Percentiles rank a stretch among this genome's conserved stretches.
These are phyloP conservation scores for Penicillium coprophilum DNA, from an alignment of 495 filamentous ascomycete genomes.

Conservation along the genomic window DNA sequence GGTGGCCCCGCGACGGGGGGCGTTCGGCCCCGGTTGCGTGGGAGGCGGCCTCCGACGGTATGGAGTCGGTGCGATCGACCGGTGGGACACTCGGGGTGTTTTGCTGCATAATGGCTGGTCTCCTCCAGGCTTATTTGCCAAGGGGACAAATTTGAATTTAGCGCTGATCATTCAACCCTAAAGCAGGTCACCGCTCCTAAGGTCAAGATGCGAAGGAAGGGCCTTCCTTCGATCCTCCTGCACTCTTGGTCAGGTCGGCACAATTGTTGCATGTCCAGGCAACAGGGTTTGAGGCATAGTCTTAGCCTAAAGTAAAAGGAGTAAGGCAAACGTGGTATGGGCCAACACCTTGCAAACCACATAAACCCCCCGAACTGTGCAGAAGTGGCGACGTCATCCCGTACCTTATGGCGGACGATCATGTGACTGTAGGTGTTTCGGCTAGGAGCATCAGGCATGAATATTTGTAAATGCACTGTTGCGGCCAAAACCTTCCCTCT, in stretches of 20 bases:
- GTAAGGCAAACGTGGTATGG: not conserved
- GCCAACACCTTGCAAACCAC: not conserved
- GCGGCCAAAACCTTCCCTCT: too few species aligned
- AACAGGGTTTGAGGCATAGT: slow-evolving; percentile 14
- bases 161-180: slow-evolving; percentile 5
- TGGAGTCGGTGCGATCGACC: slow-evolving; percentile 23
- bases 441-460: not conserved
- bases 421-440: not conserved
- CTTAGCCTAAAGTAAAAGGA: not conserved
- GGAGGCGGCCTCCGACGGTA: slow-evolving; percentile 26
- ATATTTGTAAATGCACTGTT: not conserved
- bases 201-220: slow-evolving; percentile 26
- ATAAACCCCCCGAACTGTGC: slow-evolving; percentile 7
- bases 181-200: slow-evolving; percentile 12
- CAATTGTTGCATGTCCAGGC: slow-evolving; percentile 29
- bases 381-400: slow-evolving; percentile 29
- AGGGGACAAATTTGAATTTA: not conserved
- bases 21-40: slow-evolving; percentile 22
- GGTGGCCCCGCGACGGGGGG: slow-evolving; percentile 35
- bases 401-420: slow-evolving; percentile 18
- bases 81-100: slow-evolving; percentile 24
- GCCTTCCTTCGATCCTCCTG: slow-evolving; percentile 32
- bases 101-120: slow-evolving; percentile 25
- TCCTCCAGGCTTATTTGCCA: slow-evolving; percentile 6
- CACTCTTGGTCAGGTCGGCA: slow-evolving; percentile 22